Base-by-base conservation (phyloP, 768 basidiomycete genomes). In the Agrocybe chaxingu region DNA sequence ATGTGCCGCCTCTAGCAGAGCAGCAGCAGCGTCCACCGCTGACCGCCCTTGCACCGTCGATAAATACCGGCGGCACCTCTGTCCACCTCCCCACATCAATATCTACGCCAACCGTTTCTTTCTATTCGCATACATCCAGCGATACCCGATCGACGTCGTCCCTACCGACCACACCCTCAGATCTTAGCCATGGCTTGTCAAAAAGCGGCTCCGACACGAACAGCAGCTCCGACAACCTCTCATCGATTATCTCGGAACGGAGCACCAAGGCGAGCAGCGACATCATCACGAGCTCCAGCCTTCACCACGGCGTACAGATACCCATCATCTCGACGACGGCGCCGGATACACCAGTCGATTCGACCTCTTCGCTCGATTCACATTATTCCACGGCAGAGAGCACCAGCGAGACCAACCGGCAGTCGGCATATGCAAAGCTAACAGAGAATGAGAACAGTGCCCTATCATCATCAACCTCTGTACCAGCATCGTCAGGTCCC, bases 301-400 rank as follows among this genome's bases (percentile, higher is more conserved):
- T 71, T 34, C 72, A 24, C 24, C 24, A 67, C 10, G 73, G 74
- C 0, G 57, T 77, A 24, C 69, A 75, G 0, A 79, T 85, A 43
- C 84, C 83, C 11, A 68, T 62, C 7, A 83, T 85, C 51, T 76
- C 78, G 4, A 82, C 79, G 1, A 67, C 63, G 12, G 73, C 63
- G 3, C 76, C 55, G 12, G 59, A 59, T 31, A 52, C 61, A 9
- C 59, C 58, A 12, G 52, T 42, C 49, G 47, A 48, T 33, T 49
- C 51, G 9, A 43, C 42, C 34, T 47, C 48, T 18, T 33, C 41
- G 9, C 31, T 36, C 13, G 51, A 56, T 19, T 47, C 57, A 19
- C 43, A 49, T 18, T 45, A 46, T 8, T 54, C 59, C 1, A 50
- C 49, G 7, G 46, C 56, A 11, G 9, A 18, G 12, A 35, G 16